Percentiles rank a stretch among this genome's conserved stretches.
These are phyloP conservation scores for Aspergillus ellipticus DNA, from an alignment of 495 filamentous ascomycete genomes.

Conservation along the genomic window DNA sequence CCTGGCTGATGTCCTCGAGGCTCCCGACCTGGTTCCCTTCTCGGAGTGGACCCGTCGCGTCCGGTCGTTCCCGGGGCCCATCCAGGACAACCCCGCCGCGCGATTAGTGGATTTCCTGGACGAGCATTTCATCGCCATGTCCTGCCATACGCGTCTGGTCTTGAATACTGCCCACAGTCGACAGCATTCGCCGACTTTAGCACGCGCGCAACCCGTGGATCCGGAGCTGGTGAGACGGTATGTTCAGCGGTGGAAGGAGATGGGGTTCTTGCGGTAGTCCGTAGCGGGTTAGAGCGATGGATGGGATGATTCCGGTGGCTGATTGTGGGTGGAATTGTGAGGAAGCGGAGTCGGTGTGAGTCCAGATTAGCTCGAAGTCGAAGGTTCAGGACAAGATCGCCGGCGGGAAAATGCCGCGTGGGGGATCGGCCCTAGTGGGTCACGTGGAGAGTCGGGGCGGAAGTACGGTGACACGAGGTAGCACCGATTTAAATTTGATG, in stretches of 20 bases:
- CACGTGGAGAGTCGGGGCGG: too few species aligned
- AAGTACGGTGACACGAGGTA: too few species aligned
- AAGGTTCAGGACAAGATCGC: too few species aligned
- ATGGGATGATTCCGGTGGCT: too few species aligned
- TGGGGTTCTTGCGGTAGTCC: neutral
- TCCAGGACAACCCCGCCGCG: conserved; percentile 46
- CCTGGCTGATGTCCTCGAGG: conserved; percentile 37
- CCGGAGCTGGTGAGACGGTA: conserved; percentile 36
- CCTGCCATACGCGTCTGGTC: conserved; percentile 44
- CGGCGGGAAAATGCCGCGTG: too few species aligned
- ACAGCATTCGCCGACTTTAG: conserved; percentile 43
- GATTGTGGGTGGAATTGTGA: too few species aligned
- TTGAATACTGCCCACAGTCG: conserved; percentile 34
- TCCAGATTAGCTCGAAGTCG: too few species aligned
- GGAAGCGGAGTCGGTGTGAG: too few species aligned
- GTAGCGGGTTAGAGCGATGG: too few species aligned
- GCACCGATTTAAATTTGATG: too few species aligned
- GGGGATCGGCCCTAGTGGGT: too few species aligned
- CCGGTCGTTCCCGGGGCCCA: conserved; percentile 15
- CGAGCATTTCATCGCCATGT: conserved; percentile 47
- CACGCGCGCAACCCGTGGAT: conserved; percentile 31
- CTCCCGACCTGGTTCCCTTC: conserved; percentile 40
- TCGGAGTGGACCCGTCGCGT: conserved; percentile 45
- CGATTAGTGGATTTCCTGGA: conserved; percentile 47
- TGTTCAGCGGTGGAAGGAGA: conserved; percentile 37